A percentile compares a stretch with the other conserved stretches of the same genome.
Evolutionary conservation across 2,329 filamentous ascomycete genomes (phyloP).

Genomic region (Colletotrichum sidae): DNA sequence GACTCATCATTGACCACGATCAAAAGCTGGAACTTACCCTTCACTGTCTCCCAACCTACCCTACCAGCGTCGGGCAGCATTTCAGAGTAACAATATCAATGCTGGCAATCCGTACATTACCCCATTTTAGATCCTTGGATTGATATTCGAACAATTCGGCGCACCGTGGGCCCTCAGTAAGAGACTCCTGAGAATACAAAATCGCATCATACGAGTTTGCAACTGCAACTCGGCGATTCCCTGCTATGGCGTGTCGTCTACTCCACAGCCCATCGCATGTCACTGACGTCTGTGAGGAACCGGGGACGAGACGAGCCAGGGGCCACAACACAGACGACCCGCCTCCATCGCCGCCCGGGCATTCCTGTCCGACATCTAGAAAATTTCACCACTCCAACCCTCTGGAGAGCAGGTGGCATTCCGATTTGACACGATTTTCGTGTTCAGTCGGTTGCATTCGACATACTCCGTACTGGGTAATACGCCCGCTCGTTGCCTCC

Average conservation of each 20-base stretch:
- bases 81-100: too few relatives aligned
- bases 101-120: too few relatives aligned
- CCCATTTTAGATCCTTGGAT: background rate
- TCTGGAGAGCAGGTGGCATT: background rate
- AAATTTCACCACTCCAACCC: slow-evolving; percentile 1
- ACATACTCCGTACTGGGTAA: background rate
- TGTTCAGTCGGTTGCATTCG: background rate
- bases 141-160: slow-evolving; percentile 13
- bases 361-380: slow-evolving; percentile 10
- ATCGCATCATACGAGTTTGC: slow-evolving; percentile 37
- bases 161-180: slow-evolving; percentile 7
- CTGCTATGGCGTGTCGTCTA: slow-evolving; percentile 28
- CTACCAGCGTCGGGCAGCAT: too few relatives aligned
- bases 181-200: slow-evolving; percentile 17
- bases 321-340: slow-evolving; percentile 11
- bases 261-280: slow-evolving; percentile 31
- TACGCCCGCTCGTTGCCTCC: slow-evolving; percentile 1
- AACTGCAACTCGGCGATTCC: slow-evolving; percentile 33
- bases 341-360: slow-evolving; percentile 22
- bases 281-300: slow-evolving; percentile 31
- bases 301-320: slow-evolving; percentile 22
- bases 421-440: background rate
- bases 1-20: too few relatives aligned
- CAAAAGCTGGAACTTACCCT: too few relatives aligned
- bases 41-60: too few relatives aligned